These are phyloP conservation scores for Phytophthora citrophthora DNA, from an alignment of 352 stramenopile genomes.

Conservation along the genomic window DNA sequence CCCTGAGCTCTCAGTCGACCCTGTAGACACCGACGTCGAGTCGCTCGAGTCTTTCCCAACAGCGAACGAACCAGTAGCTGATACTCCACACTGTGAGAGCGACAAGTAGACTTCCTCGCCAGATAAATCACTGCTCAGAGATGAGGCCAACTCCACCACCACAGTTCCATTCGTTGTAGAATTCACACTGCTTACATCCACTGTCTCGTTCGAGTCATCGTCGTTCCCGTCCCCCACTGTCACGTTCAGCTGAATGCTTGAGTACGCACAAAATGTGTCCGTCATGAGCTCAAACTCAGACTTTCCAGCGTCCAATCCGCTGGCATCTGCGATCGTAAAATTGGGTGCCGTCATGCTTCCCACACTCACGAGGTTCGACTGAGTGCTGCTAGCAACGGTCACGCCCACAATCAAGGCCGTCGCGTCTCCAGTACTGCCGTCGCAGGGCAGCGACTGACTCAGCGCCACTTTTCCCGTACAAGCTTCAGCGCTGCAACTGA, in stretches of 20 bases:
- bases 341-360: constrained; percentile 49
- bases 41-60: constrained; percentile 22
- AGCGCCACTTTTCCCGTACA: constrained; percentile 63
- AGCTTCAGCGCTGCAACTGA: constrained; percentile 48
- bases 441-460: constrained; percentile 49
- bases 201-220: constrained; percentile 8
- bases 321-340: constrained; percentile 48
- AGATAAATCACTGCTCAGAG: constrained; percentile 38
- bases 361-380: constrained; percentile 55
- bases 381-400: constrained; percentile 53
- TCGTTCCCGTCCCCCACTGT: constrained; percentile 18
- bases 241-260: constrained; percentile 46
- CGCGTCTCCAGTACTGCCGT: constrained; percentile 36
- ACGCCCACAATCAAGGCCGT: constrained; percentile 57
- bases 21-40: constrained; percentile 24
- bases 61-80: constrained; percentile 24
- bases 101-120: constrained; percentile 44
- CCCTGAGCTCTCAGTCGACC: constrained; percentile 16
- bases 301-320: constrained; percentile 38
- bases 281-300: constrained; percentile 47
- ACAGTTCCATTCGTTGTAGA: constrained; percentile 52
- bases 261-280: constrained; percentile 45
- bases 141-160: constrained; percentile 42
- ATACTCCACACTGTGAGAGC: constrained; percentile 59
- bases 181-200: constrained; percentile 45